A percentile compares a stretch with the other conserved stretches of the same genome.
Evolutionary conservation across 2,329 filamentous ascomycete species (phyloP).

Genomic region (Hypoxylon sp.): DNA sequence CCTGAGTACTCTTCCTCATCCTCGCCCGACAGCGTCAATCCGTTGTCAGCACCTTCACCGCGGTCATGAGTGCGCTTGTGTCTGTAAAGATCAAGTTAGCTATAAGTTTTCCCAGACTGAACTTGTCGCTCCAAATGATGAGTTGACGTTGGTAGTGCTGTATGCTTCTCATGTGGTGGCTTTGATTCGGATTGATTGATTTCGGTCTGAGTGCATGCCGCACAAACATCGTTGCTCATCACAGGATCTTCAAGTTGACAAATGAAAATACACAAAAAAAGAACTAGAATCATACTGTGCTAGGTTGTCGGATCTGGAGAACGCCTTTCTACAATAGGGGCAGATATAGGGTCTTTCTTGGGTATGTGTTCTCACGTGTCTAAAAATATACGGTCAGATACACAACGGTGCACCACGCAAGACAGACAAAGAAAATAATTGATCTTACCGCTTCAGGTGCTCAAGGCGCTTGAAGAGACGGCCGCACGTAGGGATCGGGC

Average conservation of each 20-base stretch:
- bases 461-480: constrained; percentile 98
- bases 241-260: constrained; percentile 49
- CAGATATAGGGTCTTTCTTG: constrained; percentile 99
- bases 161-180: constrained; percentile 46
- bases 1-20: constrained; percentile 85
- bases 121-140: constrained; percentile 44
- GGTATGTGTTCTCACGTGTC: constrained; percentile 98
- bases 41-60: constrained; percentile 66
- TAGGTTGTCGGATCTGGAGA: constrained; percentile 97
- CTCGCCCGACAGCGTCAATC: constrained; percentile 76
- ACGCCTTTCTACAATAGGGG: constrained; percentile 97
- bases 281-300: constrained; percentile 77
- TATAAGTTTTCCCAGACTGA: constrained; percentile 2
- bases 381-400: constrained; percentile 66
- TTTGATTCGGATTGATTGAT: constrained; percentile 43
- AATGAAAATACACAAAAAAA: constrained; percentile 51
- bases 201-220: constrained; percentile 43
- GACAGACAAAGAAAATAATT: constrained; percentile 52
- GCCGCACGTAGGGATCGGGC: constrained; percentile 97
- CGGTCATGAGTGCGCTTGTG: constrained; percentile 82
- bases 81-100: constrained; percentile 64
- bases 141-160: constrained; percentile 49
- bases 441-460: constrained; percentile 94
- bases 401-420: constrained; percentile 53
- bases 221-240: constrained; percentile 54